A percentile compares a stretch with the other conserved stretches of the same genome.
These are phyloP conservation scores for Magnaporthiopsis incrustans DNA, from an alignment of 2,329 filamentous ascomycete species.

Conservation along the genomic window DNA sequence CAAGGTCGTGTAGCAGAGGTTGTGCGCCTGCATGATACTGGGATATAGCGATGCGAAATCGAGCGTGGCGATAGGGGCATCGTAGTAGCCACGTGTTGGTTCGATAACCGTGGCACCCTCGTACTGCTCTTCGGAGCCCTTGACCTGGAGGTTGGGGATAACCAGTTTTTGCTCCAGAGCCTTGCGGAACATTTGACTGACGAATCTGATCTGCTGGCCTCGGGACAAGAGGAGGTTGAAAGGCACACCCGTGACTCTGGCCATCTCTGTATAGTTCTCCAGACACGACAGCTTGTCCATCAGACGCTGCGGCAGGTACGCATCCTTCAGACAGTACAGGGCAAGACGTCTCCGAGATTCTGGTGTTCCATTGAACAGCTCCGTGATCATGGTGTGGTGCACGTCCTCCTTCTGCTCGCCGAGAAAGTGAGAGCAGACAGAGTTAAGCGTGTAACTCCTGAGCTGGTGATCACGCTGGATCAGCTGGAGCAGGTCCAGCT, in stretches of 20 bases:
- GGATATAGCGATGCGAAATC: conserved; percentile 99
- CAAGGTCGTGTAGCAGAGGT: conserved; percentile 93
- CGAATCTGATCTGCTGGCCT: conserved; percentile 95
- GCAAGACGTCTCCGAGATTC: conserved; percentile 87
- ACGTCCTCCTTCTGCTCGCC: conserved; percentile 99
- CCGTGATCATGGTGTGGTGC: conserved; percentile 98
- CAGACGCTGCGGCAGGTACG: conserved; percentile 84
- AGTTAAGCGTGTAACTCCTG: conserved; percentile 94
- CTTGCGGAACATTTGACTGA: conserved; percentile 95
- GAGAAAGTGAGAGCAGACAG: conserved; percentile 87
- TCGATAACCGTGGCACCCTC: conserved; percentile 98
- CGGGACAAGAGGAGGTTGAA: conserved; percentile 90
- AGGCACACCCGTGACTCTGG: conserved; percentile 94
- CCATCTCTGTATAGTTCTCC: conserved; percentile 99
- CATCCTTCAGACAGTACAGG: conserved; percentile 95
- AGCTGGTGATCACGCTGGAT: conserved; percentile 93
- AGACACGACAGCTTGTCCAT: conserved; percentile 98
- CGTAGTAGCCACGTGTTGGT: conserved; percentile 85
- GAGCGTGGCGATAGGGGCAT: conserved; percentile 88
- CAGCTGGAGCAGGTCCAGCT: conserved; percentile 88
- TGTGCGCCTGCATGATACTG: conserved; percentile 98
- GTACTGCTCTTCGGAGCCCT: conserved; percentile 77
- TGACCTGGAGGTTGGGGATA: conserved; percentile 74
- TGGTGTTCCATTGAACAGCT: conserved; percentile 90
- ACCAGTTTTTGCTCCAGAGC: conserved; percentile 88